A percentile compares a stretch with the other conserved stretches of the same genome.
Evolutionary conservation across 2,329 filamentous ascomycete genomes (phyloP).

Genomic region (Scedosporium boydii): DNA sequence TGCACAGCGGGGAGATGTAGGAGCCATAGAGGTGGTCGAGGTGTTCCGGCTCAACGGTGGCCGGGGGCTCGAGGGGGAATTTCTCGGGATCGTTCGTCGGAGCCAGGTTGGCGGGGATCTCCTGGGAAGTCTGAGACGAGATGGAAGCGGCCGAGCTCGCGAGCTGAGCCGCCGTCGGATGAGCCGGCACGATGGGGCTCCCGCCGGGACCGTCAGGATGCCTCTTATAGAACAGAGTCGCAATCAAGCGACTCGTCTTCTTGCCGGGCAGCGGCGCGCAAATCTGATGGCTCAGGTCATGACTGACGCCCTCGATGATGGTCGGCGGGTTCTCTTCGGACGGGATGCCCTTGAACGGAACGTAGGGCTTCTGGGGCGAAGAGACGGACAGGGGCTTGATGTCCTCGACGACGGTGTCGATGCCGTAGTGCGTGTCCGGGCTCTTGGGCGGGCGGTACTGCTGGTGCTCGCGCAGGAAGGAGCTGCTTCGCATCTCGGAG

Average conservation of each 20-base stretch:
- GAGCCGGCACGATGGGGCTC: slow-evolving; percentile 19
- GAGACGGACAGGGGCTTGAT: slow-evolving; percentile 25
- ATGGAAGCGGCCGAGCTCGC: slow-evolving; percentile 23
- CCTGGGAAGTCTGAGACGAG: slow-evolving; percentile 14
- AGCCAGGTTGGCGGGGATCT: slow-evolving; percentile 42
- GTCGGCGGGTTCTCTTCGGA: slow-evolving; percentile 48
- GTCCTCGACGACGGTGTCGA: slow-evolving; percentile 56
- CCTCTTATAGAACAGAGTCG: slow-evolving; percentile 54
- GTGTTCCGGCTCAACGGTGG: slow-evolving; percentile 42
- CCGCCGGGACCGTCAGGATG: neutral
- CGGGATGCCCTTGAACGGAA: slow-evolving; percentile 49
- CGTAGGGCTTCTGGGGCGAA: slow-evolving; percentile 17
- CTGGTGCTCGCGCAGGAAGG: slow-evolving; percentile 53
- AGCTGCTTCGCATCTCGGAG: slow-evolving; percentile 47
- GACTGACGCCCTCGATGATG: slow-evolving; percentile 52
- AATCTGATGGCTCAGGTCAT: slow-evolving; percentile 54
- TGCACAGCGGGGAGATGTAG: slow-evolving; percentile 55
- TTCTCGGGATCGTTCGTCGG: slow-evolving; percentile 48
- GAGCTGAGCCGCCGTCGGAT: slow-evolving; percentile 13
- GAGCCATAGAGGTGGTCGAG: slow-evolving; percentile 58
- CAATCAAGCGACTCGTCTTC: slow-evolving; percentile 43
- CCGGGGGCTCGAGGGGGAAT: slow-evolving; percentile 51
- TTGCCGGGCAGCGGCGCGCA: slow-evolving; percentile 44
- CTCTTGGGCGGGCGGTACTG: slow-evolving; percentile 49
- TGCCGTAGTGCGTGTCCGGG: slow-evolving; percentile 48